These are phyloP conservation scores for Phytophthora niederhauseri DNA, from an alignment of 352 stramenopile species.

Conservation along the genomic window DNA sequence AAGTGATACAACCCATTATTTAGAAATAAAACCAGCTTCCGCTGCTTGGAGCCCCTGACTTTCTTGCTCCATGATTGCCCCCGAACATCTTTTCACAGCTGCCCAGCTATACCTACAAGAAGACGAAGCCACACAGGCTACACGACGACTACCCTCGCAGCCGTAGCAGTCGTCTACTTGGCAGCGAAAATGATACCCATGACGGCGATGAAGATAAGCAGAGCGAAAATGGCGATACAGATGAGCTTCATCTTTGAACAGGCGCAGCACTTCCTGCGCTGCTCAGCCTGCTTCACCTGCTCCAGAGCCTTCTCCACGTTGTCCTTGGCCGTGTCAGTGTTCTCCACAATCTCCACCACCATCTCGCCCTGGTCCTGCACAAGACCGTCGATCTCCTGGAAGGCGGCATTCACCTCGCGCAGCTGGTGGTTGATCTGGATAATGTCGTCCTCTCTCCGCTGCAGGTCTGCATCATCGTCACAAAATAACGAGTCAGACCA, in stretches of 20 bases:
- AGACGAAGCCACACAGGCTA: constrained; percentile 7
- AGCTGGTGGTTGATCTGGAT: constrained; percentile 90
- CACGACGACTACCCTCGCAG: constrained; percentile 12
- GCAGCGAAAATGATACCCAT: constrained; percentile 55
- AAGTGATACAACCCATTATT: constrained; percentile 31
- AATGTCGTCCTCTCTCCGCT: constrained; percentile 84
- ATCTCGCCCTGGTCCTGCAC: constrained; percentile 85
- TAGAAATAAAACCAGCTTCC: constrained; percentile 29
- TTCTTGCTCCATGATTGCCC: neutral
- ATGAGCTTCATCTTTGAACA: constrained; percentile 77
- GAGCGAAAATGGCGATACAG: constrained; percentile 55
- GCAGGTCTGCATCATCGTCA: constrained; percentile 55
- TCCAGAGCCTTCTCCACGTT: constrained; percentile 76
- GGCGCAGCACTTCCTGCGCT: constrained; percentile 71
- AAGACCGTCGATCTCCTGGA: constrained; percentile 84
- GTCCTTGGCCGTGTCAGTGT: constrained; percentile 78
- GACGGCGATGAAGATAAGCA: constrained; percentile 64
- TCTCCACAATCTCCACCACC: constrained; percentile 85
- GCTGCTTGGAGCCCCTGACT: constrained; percentile 3
- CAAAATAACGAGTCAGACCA: constrained; percentile 7
- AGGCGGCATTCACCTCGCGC: constrained; percentile 85
- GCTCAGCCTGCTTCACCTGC: constrained; percentile 73
- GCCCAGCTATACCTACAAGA: constrained; percentile 16
- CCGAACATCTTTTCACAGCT: neutral
- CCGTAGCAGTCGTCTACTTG: constrained; percentile 27